phyloP scores from a whole-genome alignment of 768 basidiomycete genomes.

The Phallus indusiatus region DNA sequence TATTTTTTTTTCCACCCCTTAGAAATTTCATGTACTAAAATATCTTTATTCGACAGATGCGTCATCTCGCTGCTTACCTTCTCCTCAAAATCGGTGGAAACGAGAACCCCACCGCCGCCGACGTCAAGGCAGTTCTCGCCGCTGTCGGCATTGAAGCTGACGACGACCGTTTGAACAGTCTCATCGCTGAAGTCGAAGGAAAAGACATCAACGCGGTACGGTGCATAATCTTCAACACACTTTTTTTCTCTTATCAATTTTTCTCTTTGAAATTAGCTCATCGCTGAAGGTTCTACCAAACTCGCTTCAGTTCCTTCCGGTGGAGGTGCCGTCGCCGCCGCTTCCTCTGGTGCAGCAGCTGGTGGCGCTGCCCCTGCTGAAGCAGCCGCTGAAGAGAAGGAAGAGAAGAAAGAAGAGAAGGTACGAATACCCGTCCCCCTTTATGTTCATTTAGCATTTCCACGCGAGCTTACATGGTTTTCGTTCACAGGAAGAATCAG shows the following conservation, averaged over 20 bases:
- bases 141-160: constrained; percentile 88
- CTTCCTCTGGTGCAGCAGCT: constrained; percentile 42
- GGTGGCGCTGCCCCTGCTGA: constrained; percentile 45
- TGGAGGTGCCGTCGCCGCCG: constrained; percentile 56
- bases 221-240: constrained; percentile 17
- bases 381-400: constrained; percentile 67
- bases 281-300: constrained; percentile 85
- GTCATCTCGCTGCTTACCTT: constrained; percentile 91
- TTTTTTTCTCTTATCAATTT: background rate
- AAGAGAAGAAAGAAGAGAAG: constrained; percentile 85
- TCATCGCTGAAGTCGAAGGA: constrained; percentile 84
- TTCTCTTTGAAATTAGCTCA: constrained; percentile 47
- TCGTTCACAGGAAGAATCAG: constrained; percentile 68
- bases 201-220: constrained; percentile 82
- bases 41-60: constrained; percentile 38
- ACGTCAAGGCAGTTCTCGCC: constrained; percentile 80
- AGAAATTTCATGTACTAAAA: background rate
- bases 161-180: constrained; percentile 64
- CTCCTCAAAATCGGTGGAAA: constrained; percentile 96
- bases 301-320: constrained; percentile 97
- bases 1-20: background rate
- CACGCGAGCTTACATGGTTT: background rate
- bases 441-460: too few species aligned
- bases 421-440: constrained; percentile 25
- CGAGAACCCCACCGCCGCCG: constrained; percentile 69